phyloP scores from a whole-genome alignment of 306 rosid species.

The Castanea sativa region DNA sequence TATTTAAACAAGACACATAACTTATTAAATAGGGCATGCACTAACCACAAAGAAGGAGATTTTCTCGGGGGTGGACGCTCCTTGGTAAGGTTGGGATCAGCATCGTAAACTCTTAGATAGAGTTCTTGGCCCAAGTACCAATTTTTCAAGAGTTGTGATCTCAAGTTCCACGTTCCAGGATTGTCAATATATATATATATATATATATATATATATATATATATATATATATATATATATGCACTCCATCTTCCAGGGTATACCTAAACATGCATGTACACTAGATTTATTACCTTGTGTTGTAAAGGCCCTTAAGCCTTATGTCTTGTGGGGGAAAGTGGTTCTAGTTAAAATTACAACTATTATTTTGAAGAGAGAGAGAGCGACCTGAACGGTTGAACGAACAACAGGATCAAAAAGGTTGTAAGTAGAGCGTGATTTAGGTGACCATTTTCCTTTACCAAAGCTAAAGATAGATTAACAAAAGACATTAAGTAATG shows the following conservation, averaged over 20 bases:
- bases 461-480: conserved; percentile 37
- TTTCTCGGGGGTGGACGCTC: conserved; percentile 57
- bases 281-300: too few relatives aligned
- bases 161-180: conserved; percentile 88
- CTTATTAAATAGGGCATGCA: not conserved
- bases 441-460: conserved; percentile 41
- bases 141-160: conserved; percentile 60
- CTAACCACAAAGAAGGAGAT: conserved; percentile 73
- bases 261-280: conserved; percentile 26
- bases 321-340: too few relatives aligned
- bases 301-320: too few relatives aligned
- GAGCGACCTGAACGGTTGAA: conserved; percentile 35
- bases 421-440: conserved; percentile 38
- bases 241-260: conserved; percentile 73
- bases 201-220: too few relatives aligned
- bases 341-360: too few relatives aligned
- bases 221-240: too few relatives aligned
- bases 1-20: not conserved
- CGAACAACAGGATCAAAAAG: conserved; percentile 52
- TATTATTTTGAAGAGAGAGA: too few relatives aligned
- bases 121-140: conserved; percentile 82
- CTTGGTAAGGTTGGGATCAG: conserved; percentile 66
- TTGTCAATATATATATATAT: conserved; percentile 79
- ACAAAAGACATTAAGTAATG: too few relatives aligned
- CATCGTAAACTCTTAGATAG: conserved; percentile 58